These are phyloP conservation scores for Dunaliella primolecta DNA, from an alignment of 139 green algal species.

Conservation along the genomic window DNA sequence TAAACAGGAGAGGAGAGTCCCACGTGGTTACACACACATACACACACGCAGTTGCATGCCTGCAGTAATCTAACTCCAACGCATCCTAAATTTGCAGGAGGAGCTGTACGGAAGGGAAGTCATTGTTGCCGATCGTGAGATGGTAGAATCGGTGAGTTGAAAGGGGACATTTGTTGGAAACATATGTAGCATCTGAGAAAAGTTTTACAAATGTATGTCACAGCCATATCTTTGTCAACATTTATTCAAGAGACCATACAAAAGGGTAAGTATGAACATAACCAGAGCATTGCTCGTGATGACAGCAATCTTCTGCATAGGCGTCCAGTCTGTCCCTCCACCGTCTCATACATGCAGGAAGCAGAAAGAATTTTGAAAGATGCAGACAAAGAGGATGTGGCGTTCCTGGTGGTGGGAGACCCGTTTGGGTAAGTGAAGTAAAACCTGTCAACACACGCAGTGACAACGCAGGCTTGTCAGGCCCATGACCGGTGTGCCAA, in stretches of 20 bases:
- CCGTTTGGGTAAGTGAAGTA: conserved; percentile 82
- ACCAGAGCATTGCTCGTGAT: not conserved
- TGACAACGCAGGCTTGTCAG: too few relatives aligned
- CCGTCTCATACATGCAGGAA: too few relatives aligned
- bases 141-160: conserved; percentile 83
- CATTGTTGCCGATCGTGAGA: conserved; percentile 85
- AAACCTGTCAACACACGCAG: too few relatives aligned
- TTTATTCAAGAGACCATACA: not conserved
- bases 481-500: too few relatives aligned
- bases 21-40: not conserved
- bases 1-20: not conserved
- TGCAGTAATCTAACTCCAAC: not conserved
- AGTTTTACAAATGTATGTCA: too few relatives aligned
- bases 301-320: not conserved
- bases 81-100: conserved; percentile 64
- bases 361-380: conserved; percentile 83
- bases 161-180: too few relatives aligned
- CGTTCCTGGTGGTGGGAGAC: conserved; percentile 97
- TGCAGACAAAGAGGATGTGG: conserved; percentile 76
- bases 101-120: conserved; percentile 89
- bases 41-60: not conserved
- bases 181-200: too few relatives aligned
- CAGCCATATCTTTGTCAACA: too few relatives aligned
- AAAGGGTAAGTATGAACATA: not conserved
- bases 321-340: not conserved